Conservation (phyloP, 23 red algal genomes). For the Gracilaria domingensis region DNA sequence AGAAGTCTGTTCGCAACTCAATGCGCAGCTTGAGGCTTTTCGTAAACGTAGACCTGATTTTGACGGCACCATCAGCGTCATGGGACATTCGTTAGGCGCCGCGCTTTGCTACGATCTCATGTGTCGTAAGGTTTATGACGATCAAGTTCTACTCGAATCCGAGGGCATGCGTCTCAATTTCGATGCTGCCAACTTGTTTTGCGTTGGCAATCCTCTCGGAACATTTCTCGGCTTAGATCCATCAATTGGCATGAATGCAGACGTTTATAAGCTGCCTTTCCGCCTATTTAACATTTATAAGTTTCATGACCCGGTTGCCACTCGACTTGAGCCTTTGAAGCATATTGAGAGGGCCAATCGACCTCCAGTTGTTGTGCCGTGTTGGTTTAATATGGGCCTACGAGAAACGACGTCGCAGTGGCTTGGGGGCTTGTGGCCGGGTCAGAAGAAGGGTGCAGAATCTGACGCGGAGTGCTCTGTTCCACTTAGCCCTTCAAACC, state of each 20-base stretch:
- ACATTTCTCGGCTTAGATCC: conserved; percentile 81
- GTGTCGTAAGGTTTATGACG: conserved; percentile 60
- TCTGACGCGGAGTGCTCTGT: neutral
- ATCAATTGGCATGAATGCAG: conserved; percentile 51
- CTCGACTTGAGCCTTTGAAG: conserved; percentile 79
- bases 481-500: neutral
- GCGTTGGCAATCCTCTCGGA: conserved; percentile 86
- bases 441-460: conserved; percentile 28
- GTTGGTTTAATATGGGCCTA: conserved; percentile 85
- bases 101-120: conserved; percentile 87
- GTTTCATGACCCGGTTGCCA: conserved; percentile 89
- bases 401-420: conserved; percentile 65
- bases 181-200: conserved; percentile 74
- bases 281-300: conserved; percentile 86
- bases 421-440: conserved; percentile 59
- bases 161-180: conserved; percentile 87
- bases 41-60: conserved; percentile 87
- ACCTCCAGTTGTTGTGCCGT: conserved; percentile 82
- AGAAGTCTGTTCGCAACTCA: conserved; percentile 75
- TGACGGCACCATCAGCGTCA: conserved; percentile 72
- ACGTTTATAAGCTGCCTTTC: conserved; percentile 62
- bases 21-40: conserved; percentile 66
- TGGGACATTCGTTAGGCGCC: conserved; percentile 91
- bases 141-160: conserved; percentile 71
- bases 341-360: conserved; percentile 45